Percentiles rank a stretch among this genome's conserved stretches.
Conservation (phyloP, 108 stramenopile species). For the Thalassiosira profunda region DNA sequence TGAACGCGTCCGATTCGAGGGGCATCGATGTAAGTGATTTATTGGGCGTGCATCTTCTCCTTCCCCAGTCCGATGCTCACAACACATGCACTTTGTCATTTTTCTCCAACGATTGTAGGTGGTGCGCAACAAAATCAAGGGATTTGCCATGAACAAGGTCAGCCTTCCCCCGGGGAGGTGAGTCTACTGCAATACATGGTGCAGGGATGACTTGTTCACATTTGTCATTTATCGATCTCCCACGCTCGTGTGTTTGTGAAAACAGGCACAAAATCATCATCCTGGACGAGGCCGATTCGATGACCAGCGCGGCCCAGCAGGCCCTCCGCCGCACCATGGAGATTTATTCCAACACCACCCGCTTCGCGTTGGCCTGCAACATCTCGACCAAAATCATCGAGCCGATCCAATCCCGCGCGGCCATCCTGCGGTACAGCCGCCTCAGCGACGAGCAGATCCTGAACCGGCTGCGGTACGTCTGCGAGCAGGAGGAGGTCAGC, state of each 20-base stretch:
- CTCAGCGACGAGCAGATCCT: slow-evolving; percentile 94
- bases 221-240: no score
- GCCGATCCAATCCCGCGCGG: slow-evolving; percentile 98
- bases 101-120: no score
- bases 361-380: slow-evolving; percentile 99
- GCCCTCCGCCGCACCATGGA: slow-evolving; percentile 98
- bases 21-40: slow-evolving; percentile 92
- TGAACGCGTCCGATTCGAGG: slow-evolving; percentile 98
- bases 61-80: neutral
- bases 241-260: no score
- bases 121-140: slow-evolving; percentile 98
- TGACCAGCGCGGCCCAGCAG: slow-evolving; percentile 99
- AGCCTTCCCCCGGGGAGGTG: slow-evolving; percentile 77
- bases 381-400: slow-evolving; percentile 98
- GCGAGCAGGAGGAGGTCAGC: slow-evolving; percentile 85
- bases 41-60: neutral
- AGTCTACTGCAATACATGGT: slow-evolving; percentile 5
- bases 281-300: slow-evolving; percentile 98
- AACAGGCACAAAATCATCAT: slow-evolving; percentile 97
- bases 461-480: slow-evolving; percentile 87
- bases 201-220: no score
- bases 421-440: slow-evolving; percentile 95
- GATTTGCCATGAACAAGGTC: slow-evolving; percentile 97
- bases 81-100: slow-evolving; percentile 4
- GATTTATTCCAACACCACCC: slow-evolving; percentile 96